phyloP scores from a whole-genome alignment of 257 asterid genomes.

The Pogostemon cablin region DNA sequence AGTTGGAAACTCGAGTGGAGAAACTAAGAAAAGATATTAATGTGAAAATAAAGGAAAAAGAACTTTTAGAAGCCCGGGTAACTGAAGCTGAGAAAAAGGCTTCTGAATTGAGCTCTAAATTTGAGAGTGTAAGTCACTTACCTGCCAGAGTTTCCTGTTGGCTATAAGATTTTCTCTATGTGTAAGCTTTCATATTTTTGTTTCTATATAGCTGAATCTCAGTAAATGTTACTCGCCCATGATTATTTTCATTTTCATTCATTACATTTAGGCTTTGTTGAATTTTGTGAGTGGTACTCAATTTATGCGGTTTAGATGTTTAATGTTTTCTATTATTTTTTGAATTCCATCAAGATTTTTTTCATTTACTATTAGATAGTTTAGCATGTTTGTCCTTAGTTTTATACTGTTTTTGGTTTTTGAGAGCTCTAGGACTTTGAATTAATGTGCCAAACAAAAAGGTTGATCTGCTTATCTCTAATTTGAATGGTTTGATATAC shows the following conservation, averaged over 20 bases:
- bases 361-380: neutral
- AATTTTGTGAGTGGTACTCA: neutral
- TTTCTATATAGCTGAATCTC: conserved; percentile 23
- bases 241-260: neutral
- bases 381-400: neutral
- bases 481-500: conserved; percentile 11
- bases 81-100: conserved; percentile 64
- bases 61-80: conserved; percentile 54
- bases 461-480: neutral
- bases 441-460: conserved; percentile 16
- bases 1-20: conserved; percentile 71
- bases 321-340: conserved; percentile 11
- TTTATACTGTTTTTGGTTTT: conserved; percentile 6
- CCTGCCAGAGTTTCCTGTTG: conserved; percentile 5
- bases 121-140: conserved; percentile 54
- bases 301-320: neutral
- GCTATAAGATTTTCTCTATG: conserved; percentile 11
- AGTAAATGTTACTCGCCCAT: conserved; percentile 8
- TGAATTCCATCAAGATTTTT: neutral
- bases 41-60: conserved; percentile 54
- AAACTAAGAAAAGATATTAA: conserved; percentile 57
- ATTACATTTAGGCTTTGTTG: conserved; percentile 3
- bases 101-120: conserved; percentile 53
- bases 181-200: neutral
- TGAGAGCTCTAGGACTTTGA: conserved; percentile 24